These are phyloP conservation scores for Asparagopsis taxiformis DNA, from an alignment of 31 red algal genomes.

Conservation along the genomic window DNA sequence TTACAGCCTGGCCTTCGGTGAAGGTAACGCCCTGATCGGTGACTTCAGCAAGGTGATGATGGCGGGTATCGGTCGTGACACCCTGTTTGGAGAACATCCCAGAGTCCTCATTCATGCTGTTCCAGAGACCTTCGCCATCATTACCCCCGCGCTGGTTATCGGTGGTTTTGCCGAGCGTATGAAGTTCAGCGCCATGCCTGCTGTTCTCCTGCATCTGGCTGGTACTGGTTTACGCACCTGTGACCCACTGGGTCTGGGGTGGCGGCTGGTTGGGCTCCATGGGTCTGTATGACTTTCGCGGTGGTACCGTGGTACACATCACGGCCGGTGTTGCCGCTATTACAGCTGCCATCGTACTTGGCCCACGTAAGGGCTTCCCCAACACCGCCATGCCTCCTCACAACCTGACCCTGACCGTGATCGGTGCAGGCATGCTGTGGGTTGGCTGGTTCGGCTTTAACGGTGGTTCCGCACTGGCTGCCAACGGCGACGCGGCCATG, in stretches of 20 bases:
- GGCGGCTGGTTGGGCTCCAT: background rate
- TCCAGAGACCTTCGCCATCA: conserved; percentile 43
- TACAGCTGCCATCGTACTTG: conserved; percentile 32
- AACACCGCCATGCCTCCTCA: conserved; percentile 42
- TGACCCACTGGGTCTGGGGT: conserved; percentile 24
- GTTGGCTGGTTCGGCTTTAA: conserved; percentile 67
- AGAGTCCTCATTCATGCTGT: conserved; percentile 6
- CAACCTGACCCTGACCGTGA: conserved; percentile 18
- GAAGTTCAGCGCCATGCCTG: conserved; percentile 8
- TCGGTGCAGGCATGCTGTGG: conserved; percentile 37
- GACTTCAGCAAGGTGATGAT: background rate
- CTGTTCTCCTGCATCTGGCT: conserved; percentile 28
- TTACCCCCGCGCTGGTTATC: conserved; percentile 28
- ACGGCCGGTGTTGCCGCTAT: conserved; percentile 21
- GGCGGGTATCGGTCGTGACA: background rate
- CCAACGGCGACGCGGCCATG: background rate
- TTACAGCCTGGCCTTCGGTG: background rate
- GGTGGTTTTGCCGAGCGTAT: conserved; percentile 38
- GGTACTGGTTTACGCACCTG: conserved; percentile 13
- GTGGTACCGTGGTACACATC: conserved; percentile 48
- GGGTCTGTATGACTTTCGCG: conserved; percentile 46
- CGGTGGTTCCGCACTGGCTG: conserved; percentile 16
- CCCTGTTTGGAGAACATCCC: background rate
- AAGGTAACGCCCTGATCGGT: background rate
- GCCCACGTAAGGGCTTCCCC: conserved; percentile 38